Base-by-base conservation (phyloP, 2,329 filamentous ascomycete species). In the Emergomyces pasteurianus region DNA sequence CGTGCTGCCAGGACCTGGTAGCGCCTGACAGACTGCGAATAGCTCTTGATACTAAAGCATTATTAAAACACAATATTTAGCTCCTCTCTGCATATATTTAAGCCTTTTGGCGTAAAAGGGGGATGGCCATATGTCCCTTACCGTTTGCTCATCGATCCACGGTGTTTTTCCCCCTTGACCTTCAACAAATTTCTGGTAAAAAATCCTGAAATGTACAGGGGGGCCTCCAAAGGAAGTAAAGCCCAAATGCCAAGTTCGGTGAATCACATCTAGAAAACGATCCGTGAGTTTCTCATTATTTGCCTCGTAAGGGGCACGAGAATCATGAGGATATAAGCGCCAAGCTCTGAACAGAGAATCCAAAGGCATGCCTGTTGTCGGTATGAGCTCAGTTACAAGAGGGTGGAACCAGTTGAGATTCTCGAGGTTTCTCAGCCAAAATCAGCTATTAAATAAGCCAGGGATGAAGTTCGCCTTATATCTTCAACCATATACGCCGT, bases 71-170 rank as follows among this genome's bases (percentile, higher is more conserved):
- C 21, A 34, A 34, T 26, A 36, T 28, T 23, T 58, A 21, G n/a
- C 21, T 26, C 3, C 3, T 7, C 31, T 31, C 31, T 31, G 3
- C 36, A 14, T 36, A 16, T 34, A 53, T 26, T 36, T 9, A 49
- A 7, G 4, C 26, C 42, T n/a, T 18, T 43, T 9, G 40, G 38
- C 7, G 12, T 40, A 16, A 16, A 23, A n/a, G 38, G 40, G 28
- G 46, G 6, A 58, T 55, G 4, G 1, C 47, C 21, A 58, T 42
- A 60, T 55, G n/a, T 36, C n/a, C 65, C 75, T 64, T 70, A 86
- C 84, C 61, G 84, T 80, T 66, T 87, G 83, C 59, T 89, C 85
- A 70, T 88, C 84, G 31, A 89, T 79, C 87, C 87, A 90, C 67
- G 76, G 71, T 46, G 80, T 70, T 53, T 81, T 80, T 2, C 71